These are phyloP conservation scores for Mucor mucedo DNA, from an alignment of 371 early-diverging fungal species.

Conservation along the genomic window DNA sequence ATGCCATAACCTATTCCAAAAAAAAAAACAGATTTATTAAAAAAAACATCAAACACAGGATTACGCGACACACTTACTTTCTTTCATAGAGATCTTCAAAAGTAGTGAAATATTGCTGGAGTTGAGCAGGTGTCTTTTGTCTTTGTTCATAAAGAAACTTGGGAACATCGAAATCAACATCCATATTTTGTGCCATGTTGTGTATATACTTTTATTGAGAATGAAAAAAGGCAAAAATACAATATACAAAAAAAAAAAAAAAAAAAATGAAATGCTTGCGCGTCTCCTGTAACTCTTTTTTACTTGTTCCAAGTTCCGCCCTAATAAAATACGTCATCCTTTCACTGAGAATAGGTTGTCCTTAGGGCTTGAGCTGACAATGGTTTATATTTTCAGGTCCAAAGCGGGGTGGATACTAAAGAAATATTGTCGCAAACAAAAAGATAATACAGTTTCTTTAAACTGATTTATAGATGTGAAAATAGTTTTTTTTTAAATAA, in stretches of 20 bases:
- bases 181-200: constrained; percentile 67
- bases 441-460: too few species aligned
- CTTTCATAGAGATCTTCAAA: constrained; percentile 93
- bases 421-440: too few species aligned
- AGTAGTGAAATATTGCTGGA: constrained; percentile 74
- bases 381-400: too few species aligned
- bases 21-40: not conserved
- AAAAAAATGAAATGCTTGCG: constrained; percentile 18
- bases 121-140: constrained; percentile 68
- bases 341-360: not conserved
- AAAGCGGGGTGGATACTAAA: too few species aligned
- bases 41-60: not conserved
- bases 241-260: constrained; percentile 9
- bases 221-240: too few species aligned
- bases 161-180: constrained; percentile 82
- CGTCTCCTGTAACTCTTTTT: not conserved
- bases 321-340: not conserved
- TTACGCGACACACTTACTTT: constrained; percentile 70
- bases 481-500: too few species aligned
- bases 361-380: not conserved
- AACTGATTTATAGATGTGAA: too few species aligned
- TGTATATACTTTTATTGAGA: not conserved
- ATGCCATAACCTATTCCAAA: constrained; percentile 87
- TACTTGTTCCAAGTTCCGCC: not conserved
- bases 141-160: constrained; percentile 73